Evolutionary conservation across 306 rosid species (phyloP), one percentile per base, ranked within the genome.

Genomic region (Cucurbita ficifolia): DNA sequence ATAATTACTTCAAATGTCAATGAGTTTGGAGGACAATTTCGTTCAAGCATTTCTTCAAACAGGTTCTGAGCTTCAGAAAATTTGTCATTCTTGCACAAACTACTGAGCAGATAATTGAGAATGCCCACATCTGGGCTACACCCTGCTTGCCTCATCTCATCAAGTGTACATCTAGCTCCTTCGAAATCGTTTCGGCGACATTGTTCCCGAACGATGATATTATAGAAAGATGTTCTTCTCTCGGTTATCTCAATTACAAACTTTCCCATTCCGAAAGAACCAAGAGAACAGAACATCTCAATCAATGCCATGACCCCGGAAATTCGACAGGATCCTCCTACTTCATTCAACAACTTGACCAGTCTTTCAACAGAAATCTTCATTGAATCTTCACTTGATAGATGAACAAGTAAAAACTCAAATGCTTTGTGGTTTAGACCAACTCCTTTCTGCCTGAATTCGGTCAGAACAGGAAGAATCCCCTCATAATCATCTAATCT

Each of bases 281-380:
- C 88, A 17, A 70, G 72, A 71, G 21, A 54, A 60, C 82, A 40
- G 43, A 90, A 78, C 82, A 82, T 81, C 77, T 90, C 86, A 72
- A 90, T 83, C 86, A 92, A 79, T 38, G 89, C 70, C 40, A 33
- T 77, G 76, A 88, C 24, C 14, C 98, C 98, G 4, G 88, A 81
- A 38, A 64, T 59, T 64, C 69, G 79, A 76, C 87, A 87, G 14
- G 80, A 53, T 43, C 92, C 96, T 52, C 89, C 91, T 48, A 87
- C 96, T 80, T 72, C 63, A 68, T 86, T 81, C 81, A 92, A 79
- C 60, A 84, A 80, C 73, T 48, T 70, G 33, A 87, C 56, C 21
- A 82, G 45, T 77, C 72, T 84, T 72, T 68, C 50, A n/a, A 83
- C 78, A 71, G 80, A 78, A 50, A 70, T 67, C 80, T 77, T 67